These are phyloP conservation scores for Ascomycota sp. DNA, from an alignment of 2,329 filamentous ascomycete species.

Conservation along the genomic window DNA sequence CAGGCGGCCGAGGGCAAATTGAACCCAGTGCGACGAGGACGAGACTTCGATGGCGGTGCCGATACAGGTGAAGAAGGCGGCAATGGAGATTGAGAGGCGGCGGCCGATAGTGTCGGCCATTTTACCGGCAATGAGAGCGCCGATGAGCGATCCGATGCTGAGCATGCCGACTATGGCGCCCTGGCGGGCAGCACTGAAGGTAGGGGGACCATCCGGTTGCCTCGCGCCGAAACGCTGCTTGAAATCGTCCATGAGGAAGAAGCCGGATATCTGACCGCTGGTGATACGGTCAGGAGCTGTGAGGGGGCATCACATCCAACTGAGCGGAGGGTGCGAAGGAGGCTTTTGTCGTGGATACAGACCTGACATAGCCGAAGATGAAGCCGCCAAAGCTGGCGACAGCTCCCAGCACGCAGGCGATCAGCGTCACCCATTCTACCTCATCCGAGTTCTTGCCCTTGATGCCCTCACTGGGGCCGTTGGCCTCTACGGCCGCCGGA, in stretches of 20 bases:
- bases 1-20: slow-evolving; percentile 43
- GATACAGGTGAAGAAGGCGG: slow-evolving; percentile 40
- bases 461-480: too few relatives aligned
- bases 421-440: slow-evolving; percentile 13
- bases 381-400: slow-evolving; percentile 35
- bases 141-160: slow-evolving; percentile 36
- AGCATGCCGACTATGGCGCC: slow-evolving; percentile 43
- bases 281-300: neutral
- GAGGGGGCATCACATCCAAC: too few relatives aligned
- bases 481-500: too few relatives aligned
- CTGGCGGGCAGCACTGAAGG: slow-evolving; percentile 37
- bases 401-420: slow-evolving; percentile 26
- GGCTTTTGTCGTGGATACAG: slow-evolving; percentile 4
- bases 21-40: slow-evolving; percentile 34
- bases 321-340: neutral
- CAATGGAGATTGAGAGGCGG: slow-evolving; percentile 38
- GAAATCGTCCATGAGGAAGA: slow-evolving; percentile 39
- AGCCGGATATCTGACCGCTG: slow-evolving; percentile 40
- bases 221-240: slow-evolving; percentile 28
- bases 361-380: slow-evolving; percentile 38
- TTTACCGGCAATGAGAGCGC: slow-evolving; percentile 35
- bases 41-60: slow-evolving; percentile 45
- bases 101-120: slow-evolving; percentile 42
- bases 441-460: too few relatives aligned
- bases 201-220: slow-evolving; percentile 15